These are phyloP conservation scores for Thelonectria rubi DNA, from an alignment of 2,329 filamentous ascomycete genomes.

Conservation along the genomic window DNA sequence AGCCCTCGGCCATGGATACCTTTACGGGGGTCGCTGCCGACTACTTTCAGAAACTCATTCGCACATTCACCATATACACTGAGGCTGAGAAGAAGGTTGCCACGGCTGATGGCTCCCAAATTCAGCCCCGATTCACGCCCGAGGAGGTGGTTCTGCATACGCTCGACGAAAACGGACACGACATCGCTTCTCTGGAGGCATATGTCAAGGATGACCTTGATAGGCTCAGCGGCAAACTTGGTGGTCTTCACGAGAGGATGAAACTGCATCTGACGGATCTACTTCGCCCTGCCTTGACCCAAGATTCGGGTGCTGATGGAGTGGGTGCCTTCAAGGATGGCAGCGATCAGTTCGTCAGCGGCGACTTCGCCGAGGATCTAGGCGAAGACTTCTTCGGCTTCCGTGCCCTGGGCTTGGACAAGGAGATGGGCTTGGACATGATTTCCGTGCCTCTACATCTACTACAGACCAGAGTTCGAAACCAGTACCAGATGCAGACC, in stretches of 20 bases:
- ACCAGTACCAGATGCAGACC: constrained; percentile 80
- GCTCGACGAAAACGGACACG: constrained; percentile 83
- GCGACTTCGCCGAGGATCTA: constrained; percentile 97
- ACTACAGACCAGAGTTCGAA: constrained; percentile 89
- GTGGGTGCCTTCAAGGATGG: constrained; percentile 94
- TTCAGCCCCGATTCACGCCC: constrained; percentile 75
- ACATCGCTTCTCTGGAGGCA: constrained; percentile 80
- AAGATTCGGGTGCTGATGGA: constrained; percentile 81
- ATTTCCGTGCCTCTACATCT: constrained; percentile 94
- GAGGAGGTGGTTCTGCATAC: constrained; percentile 91
- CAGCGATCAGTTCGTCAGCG: constrained; percentile 94
- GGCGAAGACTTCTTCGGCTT: constrained; percentile 99
- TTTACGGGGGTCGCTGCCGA: constrained; percentile 89
- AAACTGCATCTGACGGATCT: constrained; percentile 92
- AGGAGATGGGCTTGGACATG: constrained; percentile 86
- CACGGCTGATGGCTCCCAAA: constrained; percentile 53
- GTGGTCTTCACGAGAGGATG: constrained; percentile 91
- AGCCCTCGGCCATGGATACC: constrained; percentile 90
- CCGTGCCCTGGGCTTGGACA: constrained; percentile 90
- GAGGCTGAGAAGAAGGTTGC: constrained; percentile 79
- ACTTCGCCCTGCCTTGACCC: constrained; percentile 83
- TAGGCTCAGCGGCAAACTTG: constrained; percentile 79
- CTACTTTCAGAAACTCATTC: constrained; percentile 86
- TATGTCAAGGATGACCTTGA: constrained; percentile 97
- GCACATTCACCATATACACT: constrained; percentile 82